A percentile compares a stretch with the other conserved stretches of the same genome.
Conservation (phyloP, 352 stramenopile genomes). For the Globisporangium carolinianum region DNA sequence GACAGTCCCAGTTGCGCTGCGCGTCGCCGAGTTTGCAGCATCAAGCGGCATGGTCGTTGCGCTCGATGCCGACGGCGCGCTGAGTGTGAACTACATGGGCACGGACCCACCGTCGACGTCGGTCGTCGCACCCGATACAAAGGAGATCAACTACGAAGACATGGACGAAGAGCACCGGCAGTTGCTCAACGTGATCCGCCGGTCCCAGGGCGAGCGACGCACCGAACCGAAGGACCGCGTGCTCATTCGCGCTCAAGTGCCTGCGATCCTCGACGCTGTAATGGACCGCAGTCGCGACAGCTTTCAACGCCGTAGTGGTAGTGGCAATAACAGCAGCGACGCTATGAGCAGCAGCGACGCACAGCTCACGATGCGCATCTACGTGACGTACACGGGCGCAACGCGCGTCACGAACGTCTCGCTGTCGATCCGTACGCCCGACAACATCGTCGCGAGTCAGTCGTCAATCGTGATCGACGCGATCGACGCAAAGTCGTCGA, state of each 20-base stretch:
- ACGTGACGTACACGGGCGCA: constrained; percentile 77
- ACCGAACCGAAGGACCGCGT: constrained; percentile 69
- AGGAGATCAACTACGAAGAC: constrained; percentile 88
- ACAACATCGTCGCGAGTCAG: constrained; percentile 54
- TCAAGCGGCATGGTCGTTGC: constrained; percentile 81
- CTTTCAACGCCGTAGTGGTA: not conserved
- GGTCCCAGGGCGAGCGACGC: constrained; percentile 54
- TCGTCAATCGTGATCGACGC: constrained; percentile 62
- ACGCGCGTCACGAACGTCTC: constrained; percentile 67
- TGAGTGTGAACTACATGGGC: constrained; percentile 86
- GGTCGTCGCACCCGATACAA: constrained; percentile 55
- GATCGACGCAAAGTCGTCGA: constrained; percentile 60
- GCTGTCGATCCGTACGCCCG: constrained; percentile 54
- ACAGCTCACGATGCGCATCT: constrained; percentile 74
- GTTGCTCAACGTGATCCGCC: constrained; percentile 82
- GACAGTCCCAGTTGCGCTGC: constrained; percentile 55
- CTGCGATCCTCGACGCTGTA: constrained; percentile 53
- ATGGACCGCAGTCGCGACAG: constrained; percentile 13
- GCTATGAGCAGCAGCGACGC: constrained; percentile 13
- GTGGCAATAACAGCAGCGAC: constrained; percentile 26
- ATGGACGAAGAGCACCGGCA: constrained; percentile 88
- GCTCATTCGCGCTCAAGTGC: constrained; percentile 69
- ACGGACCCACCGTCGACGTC: constrained; percentile 81
- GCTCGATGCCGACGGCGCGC: constrained; percentile 58
- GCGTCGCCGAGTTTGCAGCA: constrained; percentile 58